Conservation (phyloP, 768 basidiomycete genomes). For the Rhizopogon rudus region DNA sequence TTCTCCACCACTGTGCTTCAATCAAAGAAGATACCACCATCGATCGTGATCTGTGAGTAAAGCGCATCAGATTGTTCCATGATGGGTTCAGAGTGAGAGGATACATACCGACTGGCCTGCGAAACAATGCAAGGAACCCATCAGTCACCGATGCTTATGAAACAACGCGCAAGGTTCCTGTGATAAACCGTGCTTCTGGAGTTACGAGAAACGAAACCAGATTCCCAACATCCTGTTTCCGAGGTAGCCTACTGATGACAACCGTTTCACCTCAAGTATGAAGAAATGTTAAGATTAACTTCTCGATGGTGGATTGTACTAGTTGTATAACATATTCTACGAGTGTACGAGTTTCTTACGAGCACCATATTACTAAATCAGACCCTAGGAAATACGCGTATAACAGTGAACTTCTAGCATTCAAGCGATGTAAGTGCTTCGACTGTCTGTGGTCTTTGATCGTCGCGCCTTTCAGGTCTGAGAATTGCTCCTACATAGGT, state of each 20-base stretch:
- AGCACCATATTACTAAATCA: too few relatives aligned
- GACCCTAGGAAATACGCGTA: too few relatives aligned
- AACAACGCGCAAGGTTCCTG: constrained; percentile 18
- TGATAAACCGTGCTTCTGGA: constrained; percentile 28
- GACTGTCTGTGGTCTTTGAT: too few relatives aligned
- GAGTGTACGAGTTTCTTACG: too few relatives aligned
- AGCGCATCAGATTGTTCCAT: background rate
- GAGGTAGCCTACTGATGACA: constrained; percentile 15
- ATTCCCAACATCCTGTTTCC: constrained; percentile 29
- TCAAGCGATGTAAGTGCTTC: too few relatives aligned
- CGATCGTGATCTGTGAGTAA: constrained; percentile 15
- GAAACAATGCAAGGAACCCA: background rate
- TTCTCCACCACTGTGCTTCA: constrained; percentile 1
- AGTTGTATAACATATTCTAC: too few relatives aligned
- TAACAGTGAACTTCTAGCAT: too few relatives aligned
- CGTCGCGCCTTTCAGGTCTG: too few relatives aligned
- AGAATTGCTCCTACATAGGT: too few relatives aligned
- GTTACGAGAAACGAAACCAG: constrained; percentile 33
- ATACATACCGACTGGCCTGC: constrained; percentile 23
- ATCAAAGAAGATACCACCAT: constrained; percentile 22
- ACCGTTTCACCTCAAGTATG: constrained; percentile 7
- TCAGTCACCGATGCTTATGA: background rate
- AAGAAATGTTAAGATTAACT: background rate
- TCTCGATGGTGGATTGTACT: background rate
- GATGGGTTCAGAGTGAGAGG: background rate